Conservation (phyloP, 305 asterid genomes). For the Fraxinus albicans region DNA sequence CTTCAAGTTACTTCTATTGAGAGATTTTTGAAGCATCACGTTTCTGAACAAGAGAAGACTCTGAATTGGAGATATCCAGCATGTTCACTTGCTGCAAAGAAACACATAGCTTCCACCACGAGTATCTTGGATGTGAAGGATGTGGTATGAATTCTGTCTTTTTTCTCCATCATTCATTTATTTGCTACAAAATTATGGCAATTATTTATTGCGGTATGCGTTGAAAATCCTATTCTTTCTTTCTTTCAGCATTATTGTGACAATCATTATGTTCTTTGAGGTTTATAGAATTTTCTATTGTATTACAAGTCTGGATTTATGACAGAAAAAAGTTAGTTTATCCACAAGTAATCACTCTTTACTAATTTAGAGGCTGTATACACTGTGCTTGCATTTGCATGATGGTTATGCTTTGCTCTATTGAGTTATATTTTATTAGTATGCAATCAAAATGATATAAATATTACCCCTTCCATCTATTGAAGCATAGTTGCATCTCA, state of each 20-base stretch:
- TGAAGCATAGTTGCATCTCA: background rate
- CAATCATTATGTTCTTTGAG: background rate
- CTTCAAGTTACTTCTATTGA: constrained; percentile 54
- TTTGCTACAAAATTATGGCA: background rate
- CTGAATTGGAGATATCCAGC: constrained; percentile 61
- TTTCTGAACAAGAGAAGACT: constrained; percentile 67
- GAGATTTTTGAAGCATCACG: constrained; percentile 62
- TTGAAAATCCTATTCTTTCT: background rate
- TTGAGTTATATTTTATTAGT: background rate
- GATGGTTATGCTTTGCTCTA: background rate
- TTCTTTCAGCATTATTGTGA: background rate
- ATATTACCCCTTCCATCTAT: background rate
- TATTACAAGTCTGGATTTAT: background rate
- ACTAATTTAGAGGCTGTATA: background rate
- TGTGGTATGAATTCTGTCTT: constrained; percentile 40
- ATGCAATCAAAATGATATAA: background rate
- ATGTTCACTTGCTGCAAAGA: constrained; percentile 70
- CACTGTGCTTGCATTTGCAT: background rate
- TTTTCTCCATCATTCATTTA: background rate
- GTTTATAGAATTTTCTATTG: background rate
- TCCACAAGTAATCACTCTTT: background rate
- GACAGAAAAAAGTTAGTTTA: background rate
- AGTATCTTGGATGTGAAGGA: constrained; percentile 76
- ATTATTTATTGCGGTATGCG: background rate
- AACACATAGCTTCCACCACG: constrained; percentile 60